Conservation (phyloP, 768 basidiomycete genomes). For the Lentinus tigrinus region DNA sequence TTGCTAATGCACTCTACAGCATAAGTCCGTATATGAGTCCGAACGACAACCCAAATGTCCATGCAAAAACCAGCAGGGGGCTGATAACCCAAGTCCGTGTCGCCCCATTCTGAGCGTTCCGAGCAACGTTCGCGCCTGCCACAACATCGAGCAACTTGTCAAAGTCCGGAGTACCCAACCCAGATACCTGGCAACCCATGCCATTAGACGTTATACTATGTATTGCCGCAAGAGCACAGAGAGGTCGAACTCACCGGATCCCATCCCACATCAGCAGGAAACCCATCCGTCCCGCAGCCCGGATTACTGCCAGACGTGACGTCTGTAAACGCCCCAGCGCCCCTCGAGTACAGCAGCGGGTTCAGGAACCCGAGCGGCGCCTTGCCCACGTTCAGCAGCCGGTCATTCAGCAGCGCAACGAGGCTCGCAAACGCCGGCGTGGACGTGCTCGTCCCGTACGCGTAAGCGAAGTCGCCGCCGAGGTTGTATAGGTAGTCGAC, state of each 20-base stretch:
- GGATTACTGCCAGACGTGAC: slow-evolving; percentile 61
- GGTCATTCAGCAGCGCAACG: slow-evolving; percentile 38
- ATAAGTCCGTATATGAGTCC: no score
- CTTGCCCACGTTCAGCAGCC: slow-evolving; percentile 28
- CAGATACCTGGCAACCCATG: slow-evolving; percentile 43
- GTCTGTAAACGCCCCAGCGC: slow-evolving; percentile 33
- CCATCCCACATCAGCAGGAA: slow-evolving; percentile 33
- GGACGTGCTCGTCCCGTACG: slow-evolving; percentile 43
- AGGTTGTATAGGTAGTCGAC: slow-evolving; percentile 47
- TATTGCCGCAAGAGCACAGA: not conserved
- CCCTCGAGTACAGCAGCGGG: slow-evolving; percentile 30
- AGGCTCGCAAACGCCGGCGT: slow-evolving; percentile 32
- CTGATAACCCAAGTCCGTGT: no score
- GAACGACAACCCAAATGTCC: no score
- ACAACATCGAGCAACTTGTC: not conserved
- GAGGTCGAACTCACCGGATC: slow-evolving; percentile 26
- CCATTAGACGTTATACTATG: not conserved
- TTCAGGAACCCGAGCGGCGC: slow-evolving; percentile 37
- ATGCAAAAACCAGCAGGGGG: no score
- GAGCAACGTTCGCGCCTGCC: not conserved
- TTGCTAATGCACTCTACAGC: no score
- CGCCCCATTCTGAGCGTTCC: no score
- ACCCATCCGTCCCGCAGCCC: slow-evolving; percentile 55
- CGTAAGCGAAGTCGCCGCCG: slow-evolving; percentile 38
- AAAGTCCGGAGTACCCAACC: slow-evolving; percentile 58